A percentile compares a stretch with the other conserved stretches of the same genome.
Evolutionary conservation across 2,329 filamentous ascomycete genomes (phyloP).

Genomic region (Truncatella angustata): DNA sequence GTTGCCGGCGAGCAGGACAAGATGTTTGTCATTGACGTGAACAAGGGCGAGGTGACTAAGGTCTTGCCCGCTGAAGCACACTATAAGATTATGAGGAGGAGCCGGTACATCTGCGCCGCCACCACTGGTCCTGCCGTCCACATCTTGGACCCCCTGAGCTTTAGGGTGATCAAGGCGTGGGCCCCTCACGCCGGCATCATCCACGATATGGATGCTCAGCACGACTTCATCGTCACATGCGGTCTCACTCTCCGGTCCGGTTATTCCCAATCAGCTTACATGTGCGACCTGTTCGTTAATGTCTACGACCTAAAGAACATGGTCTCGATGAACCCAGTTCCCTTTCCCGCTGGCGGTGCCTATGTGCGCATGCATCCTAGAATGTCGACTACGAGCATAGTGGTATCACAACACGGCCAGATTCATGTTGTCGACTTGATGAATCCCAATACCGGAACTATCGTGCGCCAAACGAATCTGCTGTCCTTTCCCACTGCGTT

Average conservation of each 20-base stretch:
- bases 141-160: conserved; percentile 76
- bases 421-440: conserved; percentile 95
- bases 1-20: conserved; percentile 82
- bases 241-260: conserved; percentile 73
- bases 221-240: conserved; percentile 93
- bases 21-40: conserved; percentile 75
- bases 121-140: conserved; percentile 80
- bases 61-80: conserved; percentile 70
- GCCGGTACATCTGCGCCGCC: conserved; percentile 87
- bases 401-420: conserved; percentile 87
- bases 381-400: conserved; percentile 91
- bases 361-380: conserved; percentile 96
- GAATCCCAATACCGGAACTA: conserved; percentile 87
- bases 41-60: conserved; percentile 70
- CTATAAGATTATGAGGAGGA: conserved; percentile 90
- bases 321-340: conserved; percentile 82
- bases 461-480: conserved; percentile 79
- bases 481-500: conserved; percentile 70
- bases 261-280: conserved; percentile 68
- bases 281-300: conserved; percentile 89
- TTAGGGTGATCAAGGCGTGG: conserved; percentile 81
- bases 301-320: conserved; percentile 95
- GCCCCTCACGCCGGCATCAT: conserved; percentile 85
- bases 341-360: conserved; percentile 87
- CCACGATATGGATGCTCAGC: conserved; percentile 95